Evolutionary conservation across 2,329 filamentous ascomycete genomes (phyloP), one percentile per base, ranked within the genome.

Genomic region (Ilyonectria robusta): DNA sequence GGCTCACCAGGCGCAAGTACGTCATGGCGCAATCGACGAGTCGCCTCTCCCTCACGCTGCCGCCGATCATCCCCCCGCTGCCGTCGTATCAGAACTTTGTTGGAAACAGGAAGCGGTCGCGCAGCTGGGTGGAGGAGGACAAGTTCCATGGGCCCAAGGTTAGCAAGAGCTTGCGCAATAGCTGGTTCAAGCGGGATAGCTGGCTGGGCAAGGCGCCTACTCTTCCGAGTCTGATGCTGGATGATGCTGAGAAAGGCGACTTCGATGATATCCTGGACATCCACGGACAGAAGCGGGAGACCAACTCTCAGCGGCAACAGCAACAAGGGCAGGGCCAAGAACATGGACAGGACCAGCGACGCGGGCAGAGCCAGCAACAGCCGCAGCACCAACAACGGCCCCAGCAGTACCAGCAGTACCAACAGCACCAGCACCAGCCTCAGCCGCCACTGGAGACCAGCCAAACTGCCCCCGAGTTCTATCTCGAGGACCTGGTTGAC

Each of bases 71-170:
- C 48, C 78, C 80, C 6, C 78, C 78, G 2, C 69, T 81, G 57
- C 78, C 79, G 29, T 73, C 78, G 33, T 75, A 80, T n/a, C 74
- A 76, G 46, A 78, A 72, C 65, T 72, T 79, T 31, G 70, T 79
- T 37, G 72, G 75, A 68, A 72, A 70, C 35, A 69, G 64, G 26
- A 70, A 71, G 19, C 56, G 73, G 9, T 76, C 77, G 58, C 72
- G 65, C 50, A 82, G 81, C 19, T 87, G 84, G 85, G 83, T 86
- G 31, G 84, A 86, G 63, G 86, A 86, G 69, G 85, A 88, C 56
- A 82, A 81, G 60, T 77, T 85, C n/a, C 84, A 86, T 65, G 85
- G 85, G 5, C 84, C 85, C 10, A 80, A 77, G 69, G 74, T 85
- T 55, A 79, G 72, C 42, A 80, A 76, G 65, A 72, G 55, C 50